Conservation (phyloP, 163 green algal species). For the Chlamydomonas reinhardtii region DNA sequence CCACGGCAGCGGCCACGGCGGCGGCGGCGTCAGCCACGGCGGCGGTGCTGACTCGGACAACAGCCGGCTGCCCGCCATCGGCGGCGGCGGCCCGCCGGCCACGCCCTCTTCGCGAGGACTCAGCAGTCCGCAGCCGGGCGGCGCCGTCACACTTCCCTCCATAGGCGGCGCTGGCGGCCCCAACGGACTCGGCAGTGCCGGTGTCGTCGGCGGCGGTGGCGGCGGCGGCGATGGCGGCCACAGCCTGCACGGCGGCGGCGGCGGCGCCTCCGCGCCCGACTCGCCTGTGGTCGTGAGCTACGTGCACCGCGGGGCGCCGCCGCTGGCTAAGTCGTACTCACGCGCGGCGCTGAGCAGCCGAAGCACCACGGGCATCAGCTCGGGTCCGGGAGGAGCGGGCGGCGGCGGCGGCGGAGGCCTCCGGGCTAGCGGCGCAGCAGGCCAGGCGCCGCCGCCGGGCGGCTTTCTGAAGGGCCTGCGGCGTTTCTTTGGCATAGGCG, state of each 20-base stretch:
- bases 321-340: neutral
- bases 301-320: neutral
- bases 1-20: too few relatives aligned
- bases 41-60: neutral
- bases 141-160: neutral
- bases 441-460: neutral
- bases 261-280: neutral
- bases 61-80: neutral
- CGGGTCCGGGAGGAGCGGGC: neutral
- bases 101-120: neutral
- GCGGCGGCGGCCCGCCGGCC: neutral
- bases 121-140: neutral
- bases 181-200: neutral
- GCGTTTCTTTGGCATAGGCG: conserved; percentile 5
- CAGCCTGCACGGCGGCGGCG: neutral
- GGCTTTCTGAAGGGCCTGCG: conserved; percentile 14
- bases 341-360: neutral
- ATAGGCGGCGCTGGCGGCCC: neutral
- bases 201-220: too few relatives aligned
- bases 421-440: neutral
- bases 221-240: neutral
- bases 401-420: neutral
- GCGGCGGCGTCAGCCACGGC: too few relatives aligned
- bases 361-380: too few relatives aligned
- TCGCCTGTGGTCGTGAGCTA: conserved; percentile 16